Base-by-base conservation (phyloP, 768 basidiomycete genomes). In the Tulasnella sp. region DNA sequence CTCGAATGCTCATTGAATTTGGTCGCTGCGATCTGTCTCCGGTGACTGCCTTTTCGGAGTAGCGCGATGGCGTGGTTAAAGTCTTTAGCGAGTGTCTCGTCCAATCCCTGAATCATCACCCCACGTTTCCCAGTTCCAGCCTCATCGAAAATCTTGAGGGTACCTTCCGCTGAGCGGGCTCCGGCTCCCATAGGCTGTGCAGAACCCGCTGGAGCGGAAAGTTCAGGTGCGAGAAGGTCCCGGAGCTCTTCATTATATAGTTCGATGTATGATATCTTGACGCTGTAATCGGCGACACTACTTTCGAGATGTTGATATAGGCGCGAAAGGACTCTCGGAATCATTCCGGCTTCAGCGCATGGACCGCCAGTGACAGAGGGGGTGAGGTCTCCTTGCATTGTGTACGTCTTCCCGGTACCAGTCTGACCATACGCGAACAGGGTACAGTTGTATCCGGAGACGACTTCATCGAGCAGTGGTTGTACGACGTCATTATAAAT, bases 371-470 rank as follows among this genome's bases (percentile, higher is more conserved):
- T 81, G 0, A 86, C 83, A 0, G 90, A 89, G 0, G 82, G 84
- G 2, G 76, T 75, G 23, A 96, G 74, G 69, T 99, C 93, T 15
- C 96, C 96, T 72, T 97, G 93, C 96, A 98, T 99, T 2, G 96
- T 99, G 68, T 93, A 87, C 91, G 96, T 98, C 75, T 99, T 99
- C 21, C 96, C 96, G 0, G 96, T 97, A 0, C 96, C 96, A 0
- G 96, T 98, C 71, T 98, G 96, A 1, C 96, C 96, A 69, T 99
- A 99, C 3, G 94, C 94, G 72, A 98, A 97, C 21, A 99, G 76
- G 0, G 91, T 95, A 69, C 95, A 98, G 68, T 98, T 98, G 75
- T 96, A 99, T 4, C 96, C 96, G 70, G 80, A 76, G 41, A 97
- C 73, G n/a, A 97, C 94, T 69, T 99, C 89, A 49, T 90, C 84